Conservation (phyloP, 2,329 filamentous ascomycete species). For the Pseudopithomyces maydicus region DNA sequence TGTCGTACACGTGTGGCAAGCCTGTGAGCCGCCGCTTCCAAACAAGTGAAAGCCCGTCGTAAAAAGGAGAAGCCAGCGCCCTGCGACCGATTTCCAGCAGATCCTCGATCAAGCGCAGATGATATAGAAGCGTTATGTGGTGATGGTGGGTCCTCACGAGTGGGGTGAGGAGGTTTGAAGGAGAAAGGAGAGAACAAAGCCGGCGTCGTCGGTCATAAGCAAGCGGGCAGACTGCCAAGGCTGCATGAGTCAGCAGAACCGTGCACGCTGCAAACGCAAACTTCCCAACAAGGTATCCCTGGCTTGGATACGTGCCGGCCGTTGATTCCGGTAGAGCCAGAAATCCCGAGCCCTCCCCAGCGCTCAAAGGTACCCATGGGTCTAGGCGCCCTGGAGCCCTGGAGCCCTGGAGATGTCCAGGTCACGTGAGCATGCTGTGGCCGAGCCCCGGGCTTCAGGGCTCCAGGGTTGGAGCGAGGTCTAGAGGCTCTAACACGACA, state of each 20-base stretch:
- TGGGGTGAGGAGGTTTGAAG: neutral
- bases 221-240: neutral
- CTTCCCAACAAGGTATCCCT: neutral
- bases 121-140: neutral
- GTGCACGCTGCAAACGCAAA: neutral
- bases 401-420: too few relatives aligned
- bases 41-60: neutral
- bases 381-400: too few relatives aligned
- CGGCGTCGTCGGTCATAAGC: slow-evolving; percentile 1
- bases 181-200: neutral
- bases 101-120: neutral
- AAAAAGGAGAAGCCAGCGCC: neutral
- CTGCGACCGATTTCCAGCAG: neutral
- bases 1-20: slow-evolving; percentile 10
- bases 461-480: too few relatives aligned
- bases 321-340: neutral
- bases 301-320: neutral
- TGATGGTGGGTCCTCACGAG: neutral
- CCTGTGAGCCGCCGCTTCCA: slow-evolving; percentile 2
- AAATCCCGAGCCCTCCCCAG: too few relatives aligned
- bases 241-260: neutral
- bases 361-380: too few relatives aligned
- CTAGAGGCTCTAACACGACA: too few relatives aligned
- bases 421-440: too few relatives aligned
- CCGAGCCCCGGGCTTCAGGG: too few relatives aligned